phyloP scores from a whole-genome alignment of 2,329 filamentous ascomycete genomes.

The Parafenestella ontariensis region DNA sequence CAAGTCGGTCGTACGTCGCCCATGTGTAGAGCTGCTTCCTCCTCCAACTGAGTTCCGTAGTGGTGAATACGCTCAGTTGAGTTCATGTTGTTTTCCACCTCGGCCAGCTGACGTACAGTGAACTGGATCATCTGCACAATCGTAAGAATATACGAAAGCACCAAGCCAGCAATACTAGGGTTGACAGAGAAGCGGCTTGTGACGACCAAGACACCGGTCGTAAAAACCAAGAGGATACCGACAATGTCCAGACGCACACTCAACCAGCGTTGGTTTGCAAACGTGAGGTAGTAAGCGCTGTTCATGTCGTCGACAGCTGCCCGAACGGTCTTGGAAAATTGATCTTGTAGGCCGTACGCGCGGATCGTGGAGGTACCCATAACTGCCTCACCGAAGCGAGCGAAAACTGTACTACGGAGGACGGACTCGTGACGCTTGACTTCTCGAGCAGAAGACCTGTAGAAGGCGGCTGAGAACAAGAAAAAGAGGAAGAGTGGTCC shows the following conservation, averaged over 20 bases:
- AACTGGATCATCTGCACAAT: constrained; percentile 98
- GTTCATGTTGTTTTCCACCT: constrained; percentile 99
- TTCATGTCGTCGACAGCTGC: constrained; percentile 89
- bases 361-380: constrained; percentile 84
- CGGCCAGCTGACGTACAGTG: constrained; percentile 88
- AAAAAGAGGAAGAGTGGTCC: constrained; percentile 77
- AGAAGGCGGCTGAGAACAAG: constrained; percentile 83
- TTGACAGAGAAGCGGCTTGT: constrained; percentile 86
- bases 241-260: constrained; percentile 84
- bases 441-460: constrained; percentile 88
- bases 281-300: constrained; percentile 91
- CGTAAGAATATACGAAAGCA: constrained; percentile 89
- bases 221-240: constrained; percentile 84
- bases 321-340: constrained; percentile 75
- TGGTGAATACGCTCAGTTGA: constrained; percentile 90
- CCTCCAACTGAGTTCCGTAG: constrained; percentile 85
- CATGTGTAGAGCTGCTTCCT: constrained; percentile 85
- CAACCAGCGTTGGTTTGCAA: constrained; percentile 94
- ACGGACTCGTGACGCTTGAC: constrained; percentile 94
- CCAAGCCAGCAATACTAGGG: constrained; percentile 84
- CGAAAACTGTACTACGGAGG: constrained; percentile 85
- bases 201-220: constrained; percentile 86
- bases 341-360: constrained; percentile 81
- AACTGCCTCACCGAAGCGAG: constrained; percentile 89
- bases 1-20: constrained; percentile 74